Base-by-base conservation (phyloP, 208 protist species). In the Leishmania gerbilli region DNA sequence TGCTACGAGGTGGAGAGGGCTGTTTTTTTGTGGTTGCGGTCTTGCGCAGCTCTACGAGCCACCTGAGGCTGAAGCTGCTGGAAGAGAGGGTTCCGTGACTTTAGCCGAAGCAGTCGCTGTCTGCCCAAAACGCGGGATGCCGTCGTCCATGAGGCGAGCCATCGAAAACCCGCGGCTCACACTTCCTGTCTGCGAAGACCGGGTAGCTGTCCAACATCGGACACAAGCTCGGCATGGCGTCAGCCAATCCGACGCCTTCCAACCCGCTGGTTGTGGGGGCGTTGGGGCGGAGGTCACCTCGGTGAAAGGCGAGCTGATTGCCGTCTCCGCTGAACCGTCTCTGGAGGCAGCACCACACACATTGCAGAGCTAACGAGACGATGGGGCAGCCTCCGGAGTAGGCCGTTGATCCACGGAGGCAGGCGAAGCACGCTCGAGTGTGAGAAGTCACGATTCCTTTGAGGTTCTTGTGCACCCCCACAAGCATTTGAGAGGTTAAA, bases 281-380 rank as follows among this genome's bases (percentile, higher is more conserved):
- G n/a, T 51, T 64, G 9, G 79, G 68, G 69, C 80, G 79, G 27
- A 82, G 74, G 72, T 86, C 86, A 24, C 82, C 86, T 5, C 56
- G 53, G 60, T 82, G 86, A 34, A 89, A 86, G 2, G 42, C 13
- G 42, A 77, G 21, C 1, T 45, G 53, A 53, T 79, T 83, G 42
- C 62, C 65, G 24, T 56, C 1, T 4, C 31, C 79, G 1, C 37
- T n/a, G 79, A 82, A 86, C n/a, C 53, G 24, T 45, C 79, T 77
- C 1, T 74, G 65, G 37, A 83, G 78, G 79, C 82, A 86, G 49
- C 80, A 77, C 86, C 82, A 89, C 13, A 84, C 51, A 34, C 79
- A 89, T 37, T 84, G 77, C 19, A 65, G 51, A 9, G 79, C 77
- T 11, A 75, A 17, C n/a, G 0, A 37, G 24, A 8, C 64, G 8